A percentile compares a stretch with the other conserved stretches of the same genome.
phyloP scores from a whole-genome alignment of 805 yeast genomes.

The Ogataea nonfermentans region DNA sequence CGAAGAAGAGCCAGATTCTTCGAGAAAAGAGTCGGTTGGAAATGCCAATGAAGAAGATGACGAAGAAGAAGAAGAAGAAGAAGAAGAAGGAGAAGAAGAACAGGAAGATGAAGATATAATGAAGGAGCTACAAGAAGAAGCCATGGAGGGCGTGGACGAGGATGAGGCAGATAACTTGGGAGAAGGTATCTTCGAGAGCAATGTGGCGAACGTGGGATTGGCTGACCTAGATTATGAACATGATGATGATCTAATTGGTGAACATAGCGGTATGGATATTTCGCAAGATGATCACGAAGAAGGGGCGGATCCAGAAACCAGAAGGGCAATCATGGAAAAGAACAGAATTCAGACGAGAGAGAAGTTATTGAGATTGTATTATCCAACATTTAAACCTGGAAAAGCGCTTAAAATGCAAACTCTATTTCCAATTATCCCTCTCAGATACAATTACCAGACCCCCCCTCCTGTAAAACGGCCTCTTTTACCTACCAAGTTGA shows the following conservation, averaged over 20 bases:
- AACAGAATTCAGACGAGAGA: constrained; percentile 28
- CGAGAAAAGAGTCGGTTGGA: constrained; percentile 14
- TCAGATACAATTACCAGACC: constrained; percentile 48
- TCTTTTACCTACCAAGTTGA: constrained; percentile 55
- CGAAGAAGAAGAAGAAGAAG: constrained; percentile 41
- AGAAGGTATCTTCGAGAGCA: constrained; percentile 34
- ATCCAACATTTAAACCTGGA: constrained; percentile 59
- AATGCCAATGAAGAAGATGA: constrained; percentile 32
- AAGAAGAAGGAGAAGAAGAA: constrained; percentile 37
- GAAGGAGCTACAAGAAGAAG: constrained; percentile 38
- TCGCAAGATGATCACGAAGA: constrained; percentile 18
- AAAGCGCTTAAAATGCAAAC: constrained; percentile 62
- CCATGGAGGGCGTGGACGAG: constrained; percentile 36
- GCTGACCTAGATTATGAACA: constrained; percentile 34
- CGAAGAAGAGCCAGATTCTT: constrained; percentile 64
- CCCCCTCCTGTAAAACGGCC: constrained; percentile 46
- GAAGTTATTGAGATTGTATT: constrained; percentile 45
- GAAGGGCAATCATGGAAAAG: constrained; percentile 30
- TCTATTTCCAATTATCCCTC: constrained; percentile 59
- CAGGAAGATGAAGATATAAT: constrained; percentile 37
- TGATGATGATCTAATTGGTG: constrained; percentile 22
- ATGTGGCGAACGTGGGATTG: constrained; percentile 32
- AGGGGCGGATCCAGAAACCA: constrained; percentile 15
- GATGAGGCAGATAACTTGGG: constrained; percentile 29
- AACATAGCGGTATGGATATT: constrained; percentile 22